Base-by-base conservation (phyloP, 1,284 basidiomycete species). In the Malassezia restricta region DNA sequence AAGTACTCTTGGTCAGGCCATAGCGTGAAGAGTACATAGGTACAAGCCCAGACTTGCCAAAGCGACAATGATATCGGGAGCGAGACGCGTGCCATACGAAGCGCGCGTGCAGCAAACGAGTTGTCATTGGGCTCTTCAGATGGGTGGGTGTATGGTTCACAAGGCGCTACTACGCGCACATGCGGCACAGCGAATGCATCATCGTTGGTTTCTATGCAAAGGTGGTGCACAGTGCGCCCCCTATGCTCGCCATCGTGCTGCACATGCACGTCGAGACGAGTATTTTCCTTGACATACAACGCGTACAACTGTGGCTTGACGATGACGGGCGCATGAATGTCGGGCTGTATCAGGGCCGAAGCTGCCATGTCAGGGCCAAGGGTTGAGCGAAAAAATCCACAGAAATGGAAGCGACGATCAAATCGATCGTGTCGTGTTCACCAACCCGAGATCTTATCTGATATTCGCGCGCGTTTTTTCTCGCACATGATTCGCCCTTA, bases 61-160 rank as follows among this genome's bases (percentile, higher is more conserved):
- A 50, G 12, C 1, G 41, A 43, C 3, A 54, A 27, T 5, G 33
- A 14, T 38, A 37, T 24, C 9, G 20, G 15, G 4, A 33, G 17
- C 24, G 31, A 12, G 20, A 43, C 15, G n/a, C 24, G 11, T 9
- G 62, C 60, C 17, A 59, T 60, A 2, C 66, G 57, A 17, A 47
- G 33, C 6, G 52, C 48, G 12, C 66, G 57, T 37, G 56, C 57
- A 1, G 53, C 56, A 5, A 64, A 45, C 29, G 62, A 57, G 51
- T 69, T 64, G 42, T 65, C 66, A 43, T 67, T 59, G 2, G 66
- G 65, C 43, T 69, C 66, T n/a, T 65, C 49, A 3, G 62, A 48
- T 7, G 61, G 50, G 37, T 54, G 56, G 1, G 59, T 49, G 37
- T 60, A 68, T 1, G 58, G 53, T 1, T 60, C 49, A 9, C 40